phyloP scores from a whole-genome alignment of 306 rosid genomes.

The Trifolium repens region DNA sequence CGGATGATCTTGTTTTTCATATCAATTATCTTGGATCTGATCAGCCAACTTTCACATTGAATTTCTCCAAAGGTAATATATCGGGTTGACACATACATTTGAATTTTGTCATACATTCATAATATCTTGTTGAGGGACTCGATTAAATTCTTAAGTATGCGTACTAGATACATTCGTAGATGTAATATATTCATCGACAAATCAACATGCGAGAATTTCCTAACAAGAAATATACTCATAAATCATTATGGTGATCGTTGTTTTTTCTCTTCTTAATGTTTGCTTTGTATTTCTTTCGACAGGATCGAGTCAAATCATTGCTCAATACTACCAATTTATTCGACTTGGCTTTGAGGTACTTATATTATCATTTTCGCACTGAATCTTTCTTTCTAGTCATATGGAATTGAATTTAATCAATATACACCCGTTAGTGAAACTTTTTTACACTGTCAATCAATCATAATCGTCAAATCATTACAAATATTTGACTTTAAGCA shows the following conservation, averaged over 20 bases:
- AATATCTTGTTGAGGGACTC: not conserved
- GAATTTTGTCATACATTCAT: conserved; percentile 1
- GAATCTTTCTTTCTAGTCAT: not conserved
- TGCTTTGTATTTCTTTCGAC: conserved; percentile 34
- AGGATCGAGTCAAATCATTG: conserved; percentile 92
- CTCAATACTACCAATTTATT: conserved; percentile 87
- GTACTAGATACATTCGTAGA: not conserved
- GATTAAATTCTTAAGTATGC: conserved; percentile 1
- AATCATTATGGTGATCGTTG: not conserved
- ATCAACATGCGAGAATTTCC: not conserved
- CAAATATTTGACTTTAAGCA: no score
- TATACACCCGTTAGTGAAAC: no score
- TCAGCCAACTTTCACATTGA: conserved; percentile 93
- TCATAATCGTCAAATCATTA: no score
- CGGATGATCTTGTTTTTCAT: conserved; percentile 83
- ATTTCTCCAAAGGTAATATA: conserved; percentile 81
- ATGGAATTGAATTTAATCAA: not conserved
- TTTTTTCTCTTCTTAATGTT: not conserved
- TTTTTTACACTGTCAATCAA: no score
- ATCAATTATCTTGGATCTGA: conserved; percentile 94
- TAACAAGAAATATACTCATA: not conserved
- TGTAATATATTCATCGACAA: not conserved
- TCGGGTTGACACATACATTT: not conserved
- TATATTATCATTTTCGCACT: not conserved
- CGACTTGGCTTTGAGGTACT: conserved; percentile 85